Conservation (phyloP, 2,329 filamentous ascomycete species). For the Neopestalotiopsis sp. region DNA sequence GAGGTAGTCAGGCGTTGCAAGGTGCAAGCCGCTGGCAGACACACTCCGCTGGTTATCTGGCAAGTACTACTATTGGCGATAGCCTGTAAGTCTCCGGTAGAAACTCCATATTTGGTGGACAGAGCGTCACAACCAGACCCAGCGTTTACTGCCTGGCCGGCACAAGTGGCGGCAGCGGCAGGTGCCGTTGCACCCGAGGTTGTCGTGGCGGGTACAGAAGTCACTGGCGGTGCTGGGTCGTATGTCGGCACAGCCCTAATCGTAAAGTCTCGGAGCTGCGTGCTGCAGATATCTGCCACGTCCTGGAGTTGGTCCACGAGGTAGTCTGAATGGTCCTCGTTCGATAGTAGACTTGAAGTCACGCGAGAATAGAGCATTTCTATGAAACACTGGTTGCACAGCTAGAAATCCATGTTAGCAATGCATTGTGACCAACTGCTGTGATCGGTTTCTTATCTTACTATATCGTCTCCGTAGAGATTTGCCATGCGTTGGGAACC, state of each 20-base stretch:
- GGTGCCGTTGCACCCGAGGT: not conserved
- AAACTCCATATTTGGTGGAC: constrained; percentile 8
- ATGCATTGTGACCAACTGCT: not conserved
- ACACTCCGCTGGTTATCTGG: not conserved
- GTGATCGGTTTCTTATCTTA: not conserved
- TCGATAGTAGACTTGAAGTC: constrained; percentile 1
- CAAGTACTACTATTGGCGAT: not conserved
- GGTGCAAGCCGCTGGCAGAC: constrained; percentile 9
- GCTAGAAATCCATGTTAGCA: not conserved
- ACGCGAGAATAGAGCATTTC: constrained; percentile 11
- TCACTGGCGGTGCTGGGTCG: constrained; percentile 3
- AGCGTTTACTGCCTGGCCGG: not conserved
- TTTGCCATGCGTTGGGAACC: constrained; percentile 6
- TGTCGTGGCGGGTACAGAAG: not conserved
- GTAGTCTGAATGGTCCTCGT: constrained; percentile 16
- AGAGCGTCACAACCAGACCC: constrained; percentile 8
- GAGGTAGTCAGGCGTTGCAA: not conserved
- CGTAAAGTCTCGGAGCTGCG: not conserved
- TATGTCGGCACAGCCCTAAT: not conserved
- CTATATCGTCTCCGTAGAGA: constrained; percentile 11
- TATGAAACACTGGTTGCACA: constrained; percentile 15
- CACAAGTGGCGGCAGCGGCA: not conserved
- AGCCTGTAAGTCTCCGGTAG: constrained; percentile 3
- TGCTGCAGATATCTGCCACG: constrained; percentile 13
- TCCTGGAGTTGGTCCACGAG: constrained; percentile 13